Base-by-base conservation (phyloP, 139 green algal genomes). In the Mesotaenium endlicherianum region DNA sequence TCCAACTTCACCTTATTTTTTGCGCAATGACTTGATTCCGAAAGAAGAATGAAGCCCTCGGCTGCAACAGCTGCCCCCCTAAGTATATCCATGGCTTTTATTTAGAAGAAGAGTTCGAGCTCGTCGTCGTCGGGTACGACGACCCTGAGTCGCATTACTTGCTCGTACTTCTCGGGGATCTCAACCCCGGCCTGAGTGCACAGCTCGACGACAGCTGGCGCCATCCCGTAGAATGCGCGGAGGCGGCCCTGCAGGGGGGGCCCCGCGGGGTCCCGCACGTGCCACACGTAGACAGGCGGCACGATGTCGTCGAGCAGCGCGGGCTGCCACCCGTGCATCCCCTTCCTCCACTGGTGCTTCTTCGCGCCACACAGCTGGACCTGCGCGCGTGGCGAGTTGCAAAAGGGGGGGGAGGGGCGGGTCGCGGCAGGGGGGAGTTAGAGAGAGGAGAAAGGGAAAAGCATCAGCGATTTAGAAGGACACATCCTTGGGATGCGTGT, bases 301-400 rank as follows among this genome's bases (percentile, higher is more conserved):
- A 84, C n/a, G 5, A 83, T 20, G 26, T 83, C 68, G 36, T 83
- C 69, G 8, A 83, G 38, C 34, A 68, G 30, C 30, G 77, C 77
- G 6, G 57, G n/a, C 69, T 70, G 59, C 68, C 77, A 83, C 36
- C 64, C 77, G 17, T 84, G 77, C 36, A 38, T 30, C n/a, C 77
- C 77, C 30, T 59, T 30, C 11, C 77, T 30, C 64, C 68, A 57
- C 77, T 84, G 0, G 26, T 84, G 77, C 77, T 84, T 84, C 31
- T 60, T 39, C 17, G 38, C 77, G 14, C 38, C 34, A 34, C 77
- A 84, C 30, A 67, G 14, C 39, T 20, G 31, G 8, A 83, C 67
- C 39, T 80, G 72, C 6, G 34, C 41, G 36, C 26, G n/a, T n/a
- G n/a, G n/a, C n/a, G n/a, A n/a, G n/a, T n/a, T n/a, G n/a, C n/a